Conservation (phyloP, 2,329 filamentous ascomycete genomes). For the Dactylonectria macrodidyma region DNA sequence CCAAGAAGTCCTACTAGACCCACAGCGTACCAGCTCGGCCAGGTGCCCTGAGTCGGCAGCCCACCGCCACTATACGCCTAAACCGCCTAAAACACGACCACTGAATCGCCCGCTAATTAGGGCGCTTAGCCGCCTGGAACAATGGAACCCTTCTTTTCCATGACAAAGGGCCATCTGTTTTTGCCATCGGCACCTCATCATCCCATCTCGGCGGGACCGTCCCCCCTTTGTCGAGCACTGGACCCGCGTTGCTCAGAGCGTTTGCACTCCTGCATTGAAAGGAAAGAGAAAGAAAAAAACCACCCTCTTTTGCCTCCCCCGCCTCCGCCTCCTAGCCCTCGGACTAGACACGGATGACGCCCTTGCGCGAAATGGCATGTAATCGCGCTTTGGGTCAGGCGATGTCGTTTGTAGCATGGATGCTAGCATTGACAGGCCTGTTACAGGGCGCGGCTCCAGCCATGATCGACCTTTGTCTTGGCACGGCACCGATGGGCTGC, state of each 20-base stretch:
- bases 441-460: constrained; percentile 16
- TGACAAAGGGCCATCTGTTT: neutral
- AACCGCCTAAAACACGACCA: constrained; percentile 25
- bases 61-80: constrained; percentile 31
- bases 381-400: constrained; percentile 22
- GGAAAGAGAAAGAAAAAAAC: neutral
- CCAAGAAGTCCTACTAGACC: neutral
- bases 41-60: constrained; percentile 30
- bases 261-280: constrained; percentile 8
- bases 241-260: constrained; percentile 21
- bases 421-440: neutral
- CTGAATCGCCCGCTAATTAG: constrained; percentile 18
- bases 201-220: neutral
- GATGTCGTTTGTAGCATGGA: constrained; percentile 21
- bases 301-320: constrained; percentile 6
- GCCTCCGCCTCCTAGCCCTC: constrained; percentile 13
- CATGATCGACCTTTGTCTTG: constrained; percentile 22
- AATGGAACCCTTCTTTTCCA: constrained; percentile 29
- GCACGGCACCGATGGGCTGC: neutral
- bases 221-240: constrained; percentile 22
- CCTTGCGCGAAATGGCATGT: constrained; percentile 21
- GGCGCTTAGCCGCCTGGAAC: constrained; percentile 30
- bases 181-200: neutral
- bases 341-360: constrained; percentile 11
- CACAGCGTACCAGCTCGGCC: neutral